Base-by-base conservation (phyloP, 1,139 yeast genomes). In the Scheffersomyces lignicola region DNA sequence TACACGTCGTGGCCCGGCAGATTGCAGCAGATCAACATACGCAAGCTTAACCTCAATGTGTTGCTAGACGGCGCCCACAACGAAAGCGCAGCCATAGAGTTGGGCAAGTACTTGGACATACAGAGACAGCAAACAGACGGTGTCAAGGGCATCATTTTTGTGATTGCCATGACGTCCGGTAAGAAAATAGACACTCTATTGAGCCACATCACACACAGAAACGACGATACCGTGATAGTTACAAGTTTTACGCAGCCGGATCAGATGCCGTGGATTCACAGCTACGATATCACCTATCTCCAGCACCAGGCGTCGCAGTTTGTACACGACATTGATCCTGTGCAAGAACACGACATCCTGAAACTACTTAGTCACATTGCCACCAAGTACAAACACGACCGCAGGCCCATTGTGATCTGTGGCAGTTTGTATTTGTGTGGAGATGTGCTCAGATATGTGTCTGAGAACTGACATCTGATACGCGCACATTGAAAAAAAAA, bases 31-130 rank as follows among this genome's bases (percentile, higher is more conserved):
- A 33, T 80, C 2, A 39, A 45, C 3, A 57, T 58, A 22, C 52
- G 57, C 5, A 52, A 45, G 2, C 37, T 53, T 1, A 45, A 45
- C 3, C 23, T 70, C 2, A 56, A 62, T 1, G 60, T 83, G 0
- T 57, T 88, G 6, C 48, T 89, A 2, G 98, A 92, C 58, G 98
- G 98, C 2, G 97, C 97, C 0, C 98, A 92, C 55, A 92, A 92
- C 52, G 80, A 78, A 13, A 80, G 82, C 44, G 95, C 97, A 0
- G 95, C 96, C 0, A 58, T 63, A 17, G 88, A 83, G 48, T 63
- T 92, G 24, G 74, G 71, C 0, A 55, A 52, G 18, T 69, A 54
- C 38, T 46, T 69, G 7, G n/a, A 26, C n/a, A 6, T 23, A 7
- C 8, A 23, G 9, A 23, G 26, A 23, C 9, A 55, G 39, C 6